Evolutionary conservation across 305 asterid genomes (phyloP), one percentile per base, ranked within the genome.

Genomic region (Nicotiana rustica): DNA sequence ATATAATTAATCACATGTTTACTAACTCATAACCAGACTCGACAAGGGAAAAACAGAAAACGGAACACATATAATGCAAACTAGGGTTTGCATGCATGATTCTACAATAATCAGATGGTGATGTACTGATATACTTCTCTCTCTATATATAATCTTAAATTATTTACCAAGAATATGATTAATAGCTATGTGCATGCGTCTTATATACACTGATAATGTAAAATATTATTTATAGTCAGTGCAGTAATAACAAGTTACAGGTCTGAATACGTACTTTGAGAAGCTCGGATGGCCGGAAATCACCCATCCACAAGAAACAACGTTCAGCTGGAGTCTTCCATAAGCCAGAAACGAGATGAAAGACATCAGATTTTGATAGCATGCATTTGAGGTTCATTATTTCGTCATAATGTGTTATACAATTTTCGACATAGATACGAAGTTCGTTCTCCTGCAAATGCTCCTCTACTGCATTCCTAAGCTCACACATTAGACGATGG

Each of bases 281-380:
- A 89, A 96, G 82, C 70, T 93, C 92, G 0, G 99, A 94, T 4
- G 99, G 98, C 15, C 98, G 94, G 88, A 95, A 91, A 65, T 93
- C 99, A 0, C 99, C 99, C 10, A 96, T 80, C 99, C 99, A 96
- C 88, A 94, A 83, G 89, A 95, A 95, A 87, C 98, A 95, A 0
- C 99, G 89, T 84, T 96, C 99, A 0, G 97, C 98, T 4, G 99
- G 98, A 36, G 98, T 91, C 85, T 89, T 92, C 97, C 98, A 96
- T 83, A 81, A 86, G 87, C 99, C 99, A 65, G 98, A 92, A 82
- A 93, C 61, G 4, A 95, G 86, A 86, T 96, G 98, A 83, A 96
- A 92, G 8, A 95, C 94, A 29, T 96, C 98, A n/a, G 93, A 76
- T 70, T 91, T 95, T 0, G 90, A 91, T 1, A 93, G 85, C 85